Evolutionary conservation across 2,329 filamentous ascomycete genomes (phyloP).

Genomic region (Didymella keratinophila): DNA sequence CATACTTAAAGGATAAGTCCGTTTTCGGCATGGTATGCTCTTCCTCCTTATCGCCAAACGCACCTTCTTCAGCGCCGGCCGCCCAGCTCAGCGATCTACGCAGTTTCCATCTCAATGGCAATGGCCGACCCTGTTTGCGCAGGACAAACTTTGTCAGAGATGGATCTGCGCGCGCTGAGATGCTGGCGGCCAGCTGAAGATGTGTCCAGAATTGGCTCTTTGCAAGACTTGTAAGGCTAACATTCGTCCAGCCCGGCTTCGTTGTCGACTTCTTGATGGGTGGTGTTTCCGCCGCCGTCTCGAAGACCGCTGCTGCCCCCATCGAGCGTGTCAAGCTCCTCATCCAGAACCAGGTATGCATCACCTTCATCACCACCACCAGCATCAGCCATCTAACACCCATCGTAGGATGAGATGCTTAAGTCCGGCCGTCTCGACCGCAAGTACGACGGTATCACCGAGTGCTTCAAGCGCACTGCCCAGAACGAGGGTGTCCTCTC

Average conservation of each 20-base stretch:
- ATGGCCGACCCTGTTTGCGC: constrained; percentile 28
- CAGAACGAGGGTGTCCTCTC: constrained; percentile 92
- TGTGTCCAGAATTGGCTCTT: constrained; percentile 17
- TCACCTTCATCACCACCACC: constrained; percentile 34
- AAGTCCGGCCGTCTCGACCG: constrained; percentile 97
- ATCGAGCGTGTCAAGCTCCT: constrained; percentile 99
- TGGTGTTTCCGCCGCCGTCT: constrained; percentile 99
- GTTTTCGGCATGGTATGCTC: constrained; percentile 54
- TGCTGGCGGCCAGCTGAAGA: constrained; percentile 28
- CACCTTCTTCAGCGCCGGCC: constrained; percentile 31
- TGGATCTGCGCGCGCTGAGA: constrained; percentile 30
- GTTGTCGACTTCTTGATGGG: constrained; percentile 99
- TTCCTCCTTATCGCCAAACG: constrained; percentile 11
- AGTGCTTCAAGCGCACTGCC: constrained; percentile 95
- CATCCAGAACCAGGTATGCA: constrained; percentile 98
- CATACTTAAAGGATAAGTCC: background rate
- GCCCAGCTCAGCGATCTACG: constrained; percentile 26
- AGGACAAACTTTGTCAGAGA: constrained; percentile 29
- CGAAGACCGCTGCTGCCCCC: constrained; percentile 99
- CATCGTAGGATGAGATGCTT: constrained; percentile 95
- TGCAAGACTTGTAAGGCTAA: constrained; percentile 31
- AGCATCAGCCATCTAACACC: constrained; percentile 29
- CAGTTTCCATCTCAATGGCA: constrained; percentile 42
- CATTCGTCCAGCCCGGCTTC: constrained; percentile 74
- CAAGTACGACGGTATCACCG: constrained; percentile 91